Evolutionary conservation across 805 yeast genomes (phyloP).

Genomic region (Starmerella stellata): DNA sequence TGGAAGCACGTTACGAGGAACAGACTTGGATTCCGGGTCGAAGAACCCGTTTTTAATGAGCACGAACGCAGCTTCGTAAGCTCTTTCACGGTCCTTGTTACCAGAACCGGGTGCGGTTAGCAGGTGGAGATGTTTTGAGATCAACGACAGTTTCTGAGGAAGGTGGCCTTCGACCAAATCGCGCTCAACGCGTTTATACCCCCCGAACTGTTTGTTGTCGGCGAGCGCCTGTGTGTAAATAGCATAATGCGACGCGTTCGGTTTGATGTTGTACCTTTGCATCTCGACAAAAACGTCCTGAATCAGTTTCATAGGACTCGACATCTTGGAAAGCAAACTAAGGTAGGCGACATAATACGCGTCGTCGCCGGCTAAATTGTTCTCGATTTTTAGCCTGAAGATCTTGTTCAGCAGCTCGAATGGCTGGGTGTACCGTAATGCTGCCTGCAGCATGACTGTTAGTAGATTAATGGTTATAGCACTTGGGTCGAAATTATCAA

Average conservation of each 20-base stretch:
- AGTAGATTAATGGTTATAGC: conserved; percentile 15
- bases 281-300: conserved; percentile 21
- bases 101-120: conserved; percentile 10
- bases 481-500: conserved; percentile 16
- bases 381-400: conserved; percentile 13
- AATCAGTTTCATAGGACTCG: conserved; percentile 24
- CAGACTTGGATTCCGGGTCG: conserved; percentile 15
- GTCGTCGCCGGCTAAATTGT: conserved; percentile 18
- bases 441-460: conserved; percentile 16
- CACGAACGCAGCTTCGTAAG: conserved; percentile 5
- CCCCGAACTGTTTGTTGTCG: conserved; percentile 4
- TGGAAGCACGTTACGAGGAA: conserved; percentile 20
- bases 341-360: conserved; percentile 21
- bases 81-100: conserved; percentile 1
- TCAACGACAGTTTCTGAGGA: conserved; percentile 14
- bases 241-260: conserved; percentile 17
- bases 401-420: conserved; percentile 1
- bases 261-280: conserved; percentile 5
- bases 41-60: conserved; percentile 14
- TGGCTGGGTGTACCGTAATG: conserved; percentile 11
- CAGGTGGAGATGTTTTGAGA: conserved; percentile 16
- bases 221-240: conserved; percentile 15
- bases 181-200: conserved; percentile 9
- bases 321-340: conserved; percentile 20
- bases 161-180: conserved; percentile 12